Percentiles rank a stretch among this genome's conserved stretches.
Conservation (phyloP, 2,329 filamentous ascomycete genomes). For the Mariannaea sp. region DNA sequence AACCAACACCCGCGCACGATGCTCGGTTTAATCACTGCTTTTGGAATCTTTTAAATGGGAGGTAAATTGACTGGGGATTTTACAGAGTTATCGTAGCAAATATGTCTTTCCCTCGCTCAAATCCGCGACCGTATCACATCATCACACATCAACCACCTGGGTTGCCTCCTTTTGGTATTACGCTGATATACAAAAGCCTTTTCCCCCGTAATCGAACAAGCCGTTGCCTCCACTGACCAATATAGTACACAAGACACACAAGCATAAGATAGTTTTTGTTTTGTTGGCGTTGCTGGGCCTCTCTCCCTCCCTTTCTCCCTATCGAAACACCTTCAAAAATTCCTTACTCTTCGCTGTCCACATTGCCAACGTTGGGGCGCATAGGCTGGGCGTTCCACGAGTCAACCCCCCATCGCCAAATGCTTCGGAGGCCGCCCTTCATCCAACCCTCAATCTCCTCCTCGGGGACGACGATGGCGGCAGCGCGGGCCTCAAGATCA, state of each 20-base stretch:
- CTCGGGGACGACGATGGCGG: constrained; percentile 64
- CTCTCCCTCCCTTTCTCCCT: neutral
- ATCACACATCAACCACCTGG: constrained; percentile 12
- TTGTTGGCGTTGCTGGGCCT: neutral
- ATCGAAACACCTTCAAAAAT: too few species aligned
- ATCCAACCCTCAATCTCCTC: constrained; percentile 73
- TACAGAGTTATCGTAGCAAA: constrained; percentile 23
- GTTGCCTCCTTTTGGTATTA: constrained; percentile 27
- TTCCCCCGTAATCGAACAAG: constrained; percentile 19
- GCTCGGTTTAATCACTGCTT: too few species aligned
- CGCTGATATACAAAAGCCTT: constrained; percentile 31
- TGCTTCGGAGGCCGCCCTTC: constrained; percentile 60
- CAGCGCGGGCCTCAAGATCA: constrained; percentile 72
- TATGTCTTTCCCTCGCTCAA: constrained; percentile 26
- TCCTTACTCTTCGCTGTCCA: constrained; percentile 43
- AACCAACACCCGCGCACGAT: too few species aligned
- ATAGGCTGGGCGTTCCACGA: constrained; percentile 48
- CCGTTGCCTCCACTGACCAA: constrained; percentile 6
- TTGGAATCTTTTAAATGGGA: constrained; percentile 24
- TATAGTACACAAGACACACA: constrained; percentile 32
- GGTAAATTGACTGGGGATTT: constrained; percentile 25
- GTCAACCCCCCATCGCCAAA: constrained; percentile 57
- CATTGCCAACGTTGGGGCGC: constrained; percentile 47
- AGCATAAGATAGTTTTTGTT: too few species aligned
- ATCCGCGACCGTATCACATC: constrained; percentile 22